Base-by-base conservation (phyloP, 371 early-diverging fungal species). In the Saksenaea oblongispora region DNA sequence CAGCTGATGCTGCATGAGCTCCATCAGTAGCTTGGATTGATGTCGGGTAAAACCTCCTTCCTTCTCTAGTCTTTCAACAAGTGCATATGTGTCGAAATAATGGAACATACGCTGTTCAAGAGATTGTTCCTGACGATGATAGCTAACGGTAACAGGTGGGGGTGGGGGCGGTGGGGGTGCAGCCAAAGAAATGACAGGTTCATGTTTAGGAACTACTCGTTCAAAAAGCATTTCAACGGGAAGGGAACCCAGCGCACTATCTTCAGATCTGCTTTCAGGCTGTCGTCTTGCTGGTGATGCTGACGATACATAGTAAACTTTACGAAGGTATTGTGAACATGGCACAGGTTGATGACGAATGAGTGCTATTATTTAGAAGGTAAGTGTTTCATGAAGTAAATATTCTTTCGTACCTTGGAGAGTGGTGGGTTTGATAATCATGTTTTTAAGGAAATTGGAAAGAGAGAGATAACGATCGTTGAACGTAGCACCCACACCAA, bases 1-100 rank as follows among this genome's bases (percentile, higher is more conserved):
- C 34, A 69, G n/a, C 15, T 47, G 63, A 14, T 64, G 31, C 42
- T 70, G 70, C 34, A 70, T 22, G 2, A 62, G 58, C 34, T 70
- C 63, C 63, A 70, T 70, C 31, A 70, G 34, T 17, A 54, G 37
- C 17, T 63, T 57, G 27, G 70, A 62, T 57, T 70, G 63, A 10
- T 22, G 18, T 28, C 63, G 54, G 13, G 63, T 56, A 55, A 70
- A 70, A 34, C 62, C 66, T 5, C 66, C 66, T 37, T 56, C 54
- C 8, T 54, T 34, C 56, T 70, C 63, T 15, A 70, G 39, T 18
- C 59, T 58, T 2, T 44, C 36, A 9, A 62, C 63, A 17, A 61
- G 65, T 9, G 51, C 65, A 51, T 65, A 63, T 0, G 70, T 70
- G 41, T 70, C 70, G 56, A 65, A 65, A 24, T 56, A 47, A 53